These are phyloP conservation scores for Candida gorgasii DNA, from an alignment of 805 yeast species.

Conservation along the genomic window DNA sequence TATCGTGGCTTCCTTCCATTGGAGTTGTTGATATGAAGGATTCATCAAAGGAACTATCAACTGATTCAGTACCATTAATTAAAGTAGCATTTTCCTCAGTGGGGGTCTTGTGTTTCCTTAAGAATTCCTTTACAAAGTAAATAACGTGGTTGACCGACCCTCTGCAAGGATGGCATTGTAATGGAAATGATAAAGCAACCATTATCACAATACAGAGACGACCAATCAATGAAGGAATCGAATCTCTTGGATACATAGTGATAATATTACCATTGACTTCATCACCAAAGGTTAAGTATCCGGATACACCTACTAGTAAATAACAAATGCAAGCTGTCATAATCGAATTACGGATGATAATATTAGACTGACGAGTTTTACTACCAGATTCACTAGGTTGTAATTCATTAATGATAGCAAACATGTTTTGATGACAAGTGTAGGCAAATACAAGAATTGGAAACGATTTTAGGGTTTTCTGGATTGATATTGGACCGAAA, in stretches of 20 bases:
- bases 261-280: constrained; percentile 66
- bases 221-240: constrained; percentile 52
- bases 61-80: constrained; percentile 14
- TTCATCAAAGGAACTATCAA: constrained; percentile 20
- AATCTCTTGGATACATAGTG: constrained; percentile 59
- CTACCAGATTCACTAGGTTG: constrained; percentile 37
- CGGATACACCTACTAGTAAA: constrained; percentile 62
- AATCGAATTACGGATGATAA: constrained; percentile 55
- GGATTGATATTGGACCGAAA: constrained; percentile 43
- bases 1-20: constrained; percentile 48
- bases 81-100: constrained; percentile 15
- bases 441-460: constrained; percentile 78
- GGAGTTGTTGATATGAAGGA: constrained; percentile 46
- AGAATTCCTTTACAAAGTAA: constrained; percentile 13
- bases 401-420: constrained; percentile 72
- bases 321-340: constrained; percentile 58
- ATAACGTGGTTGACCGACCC: constrained; percentile 67
- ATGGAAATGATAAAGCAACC: constrained; percentile 76
- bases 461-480: constrained; percentile 55
- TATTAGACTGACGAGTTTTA: constrained; percentile 48
- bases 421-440: constrained; percentile 81
- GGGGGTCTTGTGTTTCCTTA: neutral
- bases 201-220: constrained; percentile 64
- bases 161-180: constrained; percentile 80
- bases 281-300: constrained; percentile 75